phyloP scores from a whole-genome alignment of 768 basidiomycete species.

The Hemileccinum rubropunctum region DNA sequence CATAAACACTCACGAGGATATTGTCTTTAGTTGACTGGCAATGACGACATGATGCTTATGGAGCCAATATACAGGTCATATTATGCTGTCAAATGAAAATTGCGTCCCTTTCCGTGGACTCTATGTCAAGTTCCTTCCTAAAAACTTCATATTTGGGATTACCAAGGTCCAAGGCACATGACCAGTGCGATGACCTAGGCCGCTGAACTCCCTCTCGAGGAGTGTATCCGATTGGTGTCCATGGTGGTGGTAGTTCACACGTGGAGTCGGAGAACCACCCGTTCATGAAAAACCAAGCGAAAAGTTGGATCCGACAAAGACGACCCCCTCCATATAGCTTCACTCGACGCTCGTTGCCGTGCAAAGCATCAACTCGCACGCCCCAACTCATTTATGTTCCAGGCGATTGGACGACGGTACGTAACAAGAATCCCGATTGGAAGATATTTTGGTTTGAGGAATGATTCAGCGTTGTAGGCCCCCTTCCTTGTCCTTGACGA shows the following conservation, averaged over 20 bases:
- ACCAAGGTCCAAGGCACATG: neutral
- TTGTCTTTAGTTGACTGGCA: neutral
- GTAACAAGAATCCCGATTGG: no score
- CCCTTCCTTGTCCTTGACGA: neutral
- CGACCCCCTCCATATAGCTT: no score
- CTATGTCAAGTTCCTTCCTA: neutral
- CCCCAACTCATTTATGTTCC: no score
- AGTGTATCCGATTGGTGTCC: neutral
- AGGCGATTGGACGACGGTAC: no score
- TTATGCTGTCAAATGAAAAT: neutral
- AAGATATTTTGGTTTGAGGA: no score
- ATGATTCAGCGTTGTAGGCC: no score
- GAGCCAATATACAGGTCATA: neutral
- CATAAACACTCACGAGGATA: constrained; percentile 1
- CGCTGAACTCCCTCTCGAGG: neutral
- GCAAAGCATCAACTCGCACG: no score
- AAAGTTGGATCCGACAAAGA: neutral
- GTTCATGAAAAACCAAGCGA: neutral
- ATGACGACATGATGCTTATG: no score
- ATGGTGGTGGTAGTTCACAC: neutral
- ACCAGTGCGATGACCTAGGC: neutral
- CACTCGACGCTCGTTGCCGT: no score
- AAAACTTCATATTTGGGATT: no score
- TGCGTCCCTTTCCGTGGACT: no score
- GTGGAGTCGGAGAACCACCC: neutral